Evolutionary conservation across 2,329 filamentous ascomycete genomes (phyloP).

Genomic region (Phyllosticta citriasiana): DNA sequence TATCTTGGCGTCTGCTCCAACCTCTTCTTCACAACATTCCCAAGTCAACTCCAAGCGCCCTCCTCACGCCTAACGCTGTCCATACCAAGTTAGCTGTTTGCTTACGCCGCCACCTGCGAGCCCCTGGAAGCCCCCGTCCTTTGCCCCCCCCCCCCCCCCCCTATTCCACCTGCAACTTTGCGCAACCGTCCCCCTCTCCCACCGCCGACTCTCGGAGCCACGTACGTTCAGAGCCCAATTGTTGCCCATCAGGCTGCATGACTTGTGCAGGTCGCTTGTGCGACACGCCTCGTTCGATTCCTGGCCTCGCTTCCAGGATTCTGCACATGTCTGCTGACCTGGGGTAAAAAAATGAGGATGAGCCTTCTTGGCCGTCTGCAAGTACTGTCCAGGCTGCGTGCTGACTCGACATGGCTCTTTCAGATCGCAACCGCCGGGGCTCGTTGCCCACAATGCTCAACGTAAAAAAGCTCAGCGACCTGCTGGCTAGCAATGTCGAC

Average conservation of each 20-base stretch:
- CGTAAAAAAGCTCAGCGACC: constrained; percentile 31
- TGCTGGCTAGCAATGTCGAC: constrained; percentile 34
- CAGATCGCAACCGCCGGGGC: constrained; percentile 1
- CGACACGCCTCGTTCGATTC: neutral
- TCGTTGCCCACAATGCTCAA: constrained; percentile 29
- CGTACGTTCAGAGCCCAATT: neutral
- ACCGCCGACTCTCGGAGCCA: neutral
- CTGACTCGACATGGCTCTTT: constrained; percentile 3
- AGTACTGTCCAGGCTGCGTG: neutral
- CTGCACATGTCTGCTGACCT: constrained; percentile 11
- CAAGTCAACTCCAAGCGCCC: too few species aligned
- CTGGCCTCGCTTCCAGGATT: neutral
- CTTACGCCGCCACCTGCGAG: neutral
- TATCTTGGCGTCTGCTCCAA: too few species aligned
- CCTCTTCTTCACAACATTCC: too few species aligned
- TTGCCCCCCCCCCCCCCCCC: neutral
- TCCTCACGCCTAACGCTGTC: too few species aligned
- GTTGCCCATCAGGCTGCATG: neutral
- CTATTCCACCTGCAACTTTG: neutral
- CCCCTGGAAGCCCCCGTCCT: neutral
- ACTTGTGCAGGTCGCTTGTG: neutral
- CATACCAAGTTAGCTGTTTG: neutral
- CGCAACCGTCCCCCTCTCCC: neutral
- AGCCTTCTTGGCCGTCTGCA: neutral
- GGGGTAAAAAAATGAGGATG: neutral